Evolutionary conservation across 2,329 filamentous ascomycete species (phyloP), one percentile per base, ranked within the genome.

Genomic region (Epichloe gansuensis): DNA sequence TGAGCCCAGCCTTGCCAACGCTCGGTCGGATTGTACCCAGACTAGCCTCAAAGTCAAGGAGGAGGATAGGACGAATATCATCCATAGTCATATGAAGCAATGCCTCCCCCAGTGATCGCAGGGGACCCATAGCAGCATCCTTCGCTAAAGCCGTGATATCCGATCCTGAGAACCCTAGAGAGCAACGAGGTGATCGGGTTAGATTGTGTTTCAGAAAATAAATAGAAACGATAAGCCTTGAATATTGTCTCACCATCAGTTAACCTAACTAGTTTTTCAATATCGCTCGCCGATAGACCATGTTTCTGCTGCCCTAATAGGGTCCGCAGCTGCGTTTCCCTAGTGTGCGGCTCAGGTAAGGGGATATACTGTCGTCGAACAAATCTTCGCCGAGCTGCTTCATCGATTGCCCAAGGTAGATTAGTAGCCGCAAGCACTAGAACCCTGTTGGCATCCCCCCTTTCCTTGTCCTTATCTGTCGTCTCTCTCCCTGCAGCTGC

Each of bases 91-190:
- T 97, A 58, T 87, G 83, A 36, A 98, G 74, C 34, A 98, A 72
- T 41, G 86, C 88, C 65, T 97, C 93, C 27, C 93, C 93, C 2
- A 97, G 74, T 50, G 89, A 91, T 35, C 93, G 81, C 12, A 98
- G 73, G 0, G 93, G 93, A 0, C 93, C 91, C 93, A 98, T 98
- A 3, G 93, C 93, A 8, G 93, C 93, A 64, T 98, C 93, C 69
- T 98, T 98, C 7, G 93, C 93, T 8, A 98, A 74, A 1, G 93
- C 90, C 23, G 93, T 97, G 58, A 98, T 95, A 63, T 98, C 93
- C 2, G 89, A 95, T 44, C 93, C 93, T 8, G 89, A 96, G 70
- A 95, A 98, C n/a, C 89, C 90, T 96, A 51, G 12, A 38, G 23
- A 4, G 3, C 34, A 40, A 35, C 8, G 42, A 50, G 42, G 60